Base-by-base conservation (phyloP, 2,329 filamentous ascomycete species). In the Xylariaceae sp. region DNA sequence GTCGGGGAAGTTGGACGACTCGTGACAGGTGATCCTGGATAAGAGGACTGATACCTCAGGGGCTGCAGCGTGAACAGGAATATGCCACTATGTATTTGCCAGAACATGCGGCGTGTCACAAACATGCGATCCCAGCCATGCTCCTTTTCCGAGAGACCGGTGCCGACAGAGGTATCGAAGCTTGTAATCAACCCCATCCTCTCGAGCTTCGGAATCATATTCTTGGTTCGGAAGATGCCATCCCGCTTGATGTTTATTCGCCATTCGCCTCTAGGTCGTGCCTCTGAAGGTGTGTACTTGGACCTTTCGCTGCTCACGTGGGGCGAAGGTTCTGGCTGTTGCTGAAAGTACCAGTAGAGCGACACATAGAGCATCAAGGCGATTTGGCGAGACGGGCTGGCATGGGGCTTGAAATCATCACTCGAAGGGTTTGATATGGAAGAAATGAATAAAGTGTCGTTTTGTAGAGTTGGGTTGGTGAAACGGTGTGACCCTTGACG, bases 281-380 rank as follows among this genome's bases (percentile, higher is more conserved):
- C 92, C 5, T 71, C 66, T 15, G 80, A 72, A 0, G 87, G 86
- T 0, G 90, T 92, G 49, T 76, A 66, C 56, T 77, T 79, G 1
- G 85, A 87, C 0, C 80, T 74, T 5, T 81, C 73, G 6, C 81
- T 88, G 15, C 76, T 75, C 32, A 94, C 64, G 44, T 81, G 78
- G 0, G 80, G 75, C 18, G 78, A 75, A 0, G 92, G 92, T 59
- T 86, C 79, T 1, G 83, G 79, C 67, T 95, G 89, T 27, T n/a
- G n/a, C 71, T 96, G 91, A 61, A 96, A 97, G 74, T 97, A 97
- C 92, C 92, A 97, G 74, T 90, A 96, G 39, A 97, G 75, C 1
- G 90, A 91, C 32, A 90, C 83, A 89, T 90, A 97, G 6, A 97
- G 78, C 87, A 96, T 95, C 89, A 96, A 90, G 58, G 92, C 92